A percentile compares a stretch with the other conserved stretches of the same genome.
Conservation (phyloP, 140 eudicot species). For the Erigeron philadelphicus region DNA sequence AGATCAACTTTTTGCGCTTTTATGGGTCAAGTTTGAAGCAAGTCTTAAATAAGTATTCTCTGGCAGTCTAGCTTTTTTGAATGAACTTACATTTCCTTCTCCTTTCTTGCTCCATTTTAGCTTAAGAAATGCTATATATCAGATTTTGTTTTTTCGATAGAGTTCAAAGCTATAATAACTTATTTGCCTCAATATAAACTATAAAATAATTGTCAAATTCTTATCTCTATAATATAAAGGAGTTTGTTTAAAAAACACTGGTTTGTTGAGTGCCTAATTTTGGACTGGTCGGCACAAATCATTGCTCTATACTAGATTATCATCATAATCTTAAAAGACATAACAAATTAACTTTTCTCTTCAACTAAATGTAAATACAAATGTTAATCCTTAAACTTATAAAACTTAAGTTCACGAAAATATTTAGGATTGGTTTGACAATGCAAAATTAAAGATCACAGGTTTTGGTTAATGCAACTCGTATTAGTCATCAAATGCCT, state of each 20-base stretch:
- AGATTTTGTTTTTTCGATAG: neutral
- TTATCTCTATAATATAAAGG: neutral
- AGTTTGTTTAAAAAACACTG: neutral
- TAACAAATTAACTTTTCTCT: no score
- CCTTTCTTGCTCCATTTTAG: neutral
- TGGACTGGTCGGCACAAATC: neutral
- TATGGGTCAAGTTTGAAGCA: conserved; percentile 17
- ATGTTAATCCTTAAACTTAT: no score
- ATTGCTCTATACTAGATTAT: no score
- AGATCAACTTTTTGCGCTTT: conserved; percentile 13
- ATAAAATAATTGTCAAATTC: neutral
- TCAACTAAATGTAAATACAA: no score
- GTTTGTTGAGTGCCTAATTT: neutral
- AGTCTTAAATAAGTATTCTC: conserved; percentile 18
- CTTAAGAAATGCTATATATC: conserved; percentile 10
- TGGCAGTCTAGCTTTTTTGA: neutral
- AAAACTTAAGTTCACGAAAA: no score
- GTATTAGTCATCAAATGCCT: neutral
- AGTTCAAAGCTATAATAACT: neutral
- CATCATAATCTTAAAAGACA: no score
- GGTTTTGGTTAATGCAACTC: neutral
- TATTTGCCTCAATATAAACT: neutral
- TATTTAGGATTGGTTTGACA: no score
- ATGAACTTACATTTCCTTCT: conserved; percentile 1
- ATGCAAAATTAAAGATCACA: neutral